Evolutionary conservation across 225 moss, liverwort and hornwort species (phyloP).

Genomic region (Climacium dendroides): DNA sequence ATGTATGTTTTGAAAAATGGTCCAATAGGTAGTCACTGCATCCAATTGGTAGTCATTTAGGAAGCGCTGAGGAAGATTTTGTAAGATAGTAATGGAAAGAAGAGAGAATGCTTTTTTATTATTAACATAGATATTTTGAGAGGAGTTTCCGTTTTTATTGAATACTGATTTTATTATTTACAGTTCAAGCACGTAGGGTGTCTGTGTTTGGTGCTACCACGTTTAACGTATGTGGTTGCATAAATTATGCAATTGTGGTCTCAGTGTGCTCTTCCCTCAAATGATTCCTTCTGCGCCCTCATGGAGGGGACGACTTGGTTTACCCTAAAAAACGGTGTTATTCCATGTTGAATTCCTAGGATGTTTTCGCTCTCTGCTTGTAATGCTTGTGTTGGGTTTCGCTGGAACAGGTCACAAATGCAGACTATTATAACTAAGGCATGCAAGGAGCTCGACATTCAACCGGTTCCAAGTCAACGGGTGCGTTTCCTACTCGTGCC

Average conservation of each 20-base stretch:
- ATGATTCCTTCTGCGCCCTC: not conserved
- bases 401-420: conserved; percentile 81
- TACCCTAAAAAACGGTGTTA: not conserved
- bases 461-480: conserved; percentile 86
- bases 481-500: conserved; percentile 19
- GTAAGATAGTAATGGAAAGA: not conserved
- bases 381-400: not conserved
- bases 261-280: not conserved
- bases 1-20: not conserved
- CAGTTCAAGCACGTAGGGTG: not conserved
- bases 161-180: not conserved
- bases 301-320: not conserved
- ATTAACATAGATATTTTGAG: not conserved
- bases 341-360: not conserved
- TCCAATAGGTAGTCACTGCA: no score
- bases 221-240: not conserved
- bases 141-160: not conserved
- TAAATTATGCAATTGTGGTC: not conserved
- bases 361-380: not conserved
- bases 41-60: not conserved
- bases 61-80: not conserved
- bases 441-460: conserved; percentile 89
- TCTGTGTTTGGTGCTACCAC: not conserved
- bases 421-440: conserved; percentile 93
- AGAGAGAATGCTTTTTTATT: not conserved